A percentile compares a stretch with the other conserved stretches of the same genome.
phyloP scores from a whole-genome alignment of 2,329 filamentous ascomycete genomes.

The Didymella lethalis region DNA sequence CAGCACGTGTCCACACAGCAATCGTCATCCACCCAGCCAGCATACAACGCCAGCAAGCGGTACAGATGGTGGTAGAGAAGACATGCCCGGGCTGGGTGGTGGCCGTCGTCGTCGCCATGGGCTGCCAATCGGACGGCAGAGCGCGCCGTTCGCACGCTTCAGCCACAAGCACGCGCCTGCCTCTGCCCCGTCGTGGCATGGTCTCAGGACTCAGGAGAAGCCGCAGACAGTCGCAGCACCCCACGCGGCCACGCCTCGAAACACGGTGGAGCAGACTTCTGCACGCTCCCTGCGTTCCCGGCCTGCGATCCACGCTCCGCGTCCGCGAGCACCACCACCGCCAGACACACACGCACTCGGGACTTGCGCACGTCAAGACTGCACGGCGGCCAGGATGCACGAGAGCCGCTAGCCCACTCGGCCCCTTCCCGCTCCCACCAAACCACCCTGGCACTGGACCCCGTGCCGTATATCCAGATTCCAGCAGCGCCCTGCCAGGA shows the following conservation, averaged over 20 bases:
- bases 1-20: neutral
- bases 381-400: conserved; percentile 5
- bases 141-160: conserved; percentile 8
- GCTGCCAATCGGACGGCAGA: conserved; percentile 16
- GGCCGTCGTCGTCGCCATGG: neutral
- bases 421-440: conserved; percentile 30
- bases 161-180: conserved; percentile 9
- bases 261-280: conserved; percentile 16
- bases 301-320: neutral
- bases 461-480: neutral
- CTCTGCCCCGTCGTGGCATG: neutral
- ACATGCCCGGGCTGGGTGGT: neutral
- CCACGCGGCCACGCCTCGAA: conserved; percentile 19
- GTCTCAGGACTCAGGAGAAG: conserved; percentile 18
- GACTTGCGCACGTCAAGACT: neutral
- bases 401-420: conserved; percentile 23
- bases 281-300: conserved; percentile 21
- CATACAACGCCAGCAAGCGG: neutral
- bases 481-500: conserved; percentile 6
- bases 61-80: neutral
- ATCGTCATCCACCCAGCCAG: neutral
- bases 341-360: neutral
- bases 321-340: too few species aligned
- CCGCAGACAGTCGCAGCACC: conserved; percentile 1
- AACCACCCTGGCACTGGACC: conserved; percentile 24